Base-by-base conservation (phyloP, 2,329 filamentous ascomycete genomes). In the Cytospora piceae region DNA sequence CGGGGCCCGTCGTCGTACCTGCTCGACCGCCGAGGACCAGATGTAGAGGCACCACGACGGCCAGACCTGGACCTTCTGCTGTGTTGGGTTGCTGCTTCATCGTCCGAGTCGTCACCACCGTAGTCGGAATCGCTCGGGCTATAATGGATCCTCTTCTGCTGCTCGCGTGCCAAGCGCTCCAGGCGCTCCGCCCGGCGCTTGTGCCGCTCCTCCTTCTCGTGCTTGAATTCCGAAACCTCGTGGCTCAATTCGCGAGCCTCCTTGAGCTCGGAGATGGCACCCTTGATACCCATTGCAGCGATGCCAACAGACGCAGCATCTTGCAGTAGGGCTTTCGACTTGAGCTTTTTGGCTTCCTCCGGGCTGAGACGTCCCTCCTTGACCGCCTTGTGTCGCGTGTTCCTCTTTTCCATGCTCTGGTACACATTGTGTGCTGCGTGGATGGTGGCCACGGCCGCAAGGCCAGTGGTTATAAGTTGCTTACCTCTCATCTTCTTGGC, bases 401-500 rank as follows among this genome's bases (percentile, higher is more conserved):
- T 80, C 66, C 84, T 80, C 77, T 84, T 85, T 74, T 85, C 82
- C 82, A 86, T 81, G 75, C 83, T 86, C 71, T 82, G 77, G 73
- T 86, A 87, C 72, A 87, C 82, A 69, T 78, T 84, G 72, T 87
- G 81, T 70, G 82, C 84, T 70, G 85, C 85, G 74, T 87, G 84
- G 71, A 87, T 85, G 70, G 84, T 87, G 72, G 85, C 85, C 68
- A 86, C 82, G 61, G 83, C 80, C 62, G 85, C 85, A 64, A 87
- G 76, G 56, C 83, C 84, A 9, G 83, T 82, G 62, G 82, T 86
- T 65, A 87, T 69, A 67, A 86, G 71, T 79, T 86, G 84, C 82
- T 87, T 87, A 85, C 84, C 84, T 85, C 79, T 83, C 80, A 87
- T 84, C 74, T 84, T 86, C 74, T 79, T 82, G 46, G 79, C 79